Conservation (phyloP, 225 moss, liverwort and hornwort species). For the Pseudisothecium myosuroides region DNA sequence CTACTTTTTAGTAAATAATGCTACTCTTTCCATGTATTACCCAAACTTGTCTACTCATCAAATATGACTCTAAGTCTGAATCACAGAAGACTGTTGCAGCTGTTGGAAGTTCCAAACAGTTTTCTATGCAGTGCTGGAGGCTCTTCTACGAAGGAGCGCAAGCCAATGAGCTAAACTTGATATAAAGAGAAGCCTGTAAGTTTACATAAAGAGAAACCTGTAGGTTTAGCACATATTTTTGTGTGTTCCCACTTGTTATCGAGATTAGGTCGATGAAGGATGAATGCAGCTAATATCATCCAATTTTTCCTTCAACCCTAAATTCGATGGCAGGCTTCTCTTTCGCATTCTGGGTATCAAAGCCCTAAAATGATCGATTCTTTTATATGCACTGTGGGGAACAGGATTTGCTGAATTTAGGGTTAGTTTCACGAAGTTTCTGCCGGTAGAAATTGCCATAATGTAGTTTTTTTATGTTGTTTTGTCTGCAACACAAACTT, state of each 20-base stretch:
- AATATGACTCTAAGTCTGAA: neutral
- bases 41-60: neutral
- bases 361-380: neutral
- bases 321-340: neutral
- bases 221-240: neutral
- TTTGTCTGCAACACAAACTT: neutral
- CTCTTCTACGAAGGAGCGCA: neutral
- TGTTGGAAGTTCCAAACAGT: neutral
- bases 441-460: neutral
- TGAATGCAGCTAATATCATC: conserved; percentile 2
- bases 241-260: neutral
- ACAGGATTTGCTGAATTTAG: neutral
- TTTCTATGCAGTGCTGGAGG: neutral
- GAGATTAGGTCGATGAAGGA: neutral
- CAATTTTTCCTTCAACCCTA: neutral
- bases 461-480: neutral
- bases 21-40: neutral
- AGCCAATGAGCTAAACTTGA: neutral
- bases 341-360: neutral
- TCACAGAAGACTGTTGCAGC: neutral
- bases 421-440: neutral
- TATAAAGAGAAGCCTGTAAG: neutral
- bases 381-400: neutral
- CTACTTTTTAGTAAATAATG: conserved; percentile 6
- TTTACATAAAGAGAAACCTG: neutral